Base-by-base conservation (phyloP, 257 asterid genomes). In the Nicotiana tomentosiformis region DNA sequence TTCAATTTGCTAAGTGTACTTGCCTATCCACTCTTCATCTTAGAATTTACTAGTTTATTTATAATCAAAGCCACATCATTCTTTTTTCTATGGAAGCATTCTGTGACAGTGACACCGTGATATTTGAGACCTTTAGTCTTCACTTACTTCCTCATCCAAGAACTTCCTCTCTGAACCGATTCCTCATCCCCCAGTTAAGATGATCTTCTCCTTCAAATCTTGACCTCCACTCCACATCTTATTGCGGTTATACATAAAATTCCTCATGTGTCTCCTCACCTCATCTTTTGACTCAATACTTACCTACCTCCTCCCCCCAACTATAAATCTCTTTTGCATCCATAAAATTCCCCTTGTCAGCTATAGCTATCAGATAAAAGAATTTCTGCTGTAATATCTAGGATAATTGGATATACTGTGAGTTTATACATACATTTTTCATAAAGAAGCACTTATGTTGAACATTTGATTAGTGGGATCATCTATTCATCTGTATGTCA, bases 151-250 rank as follows among this genome's bases (percentile, higher is more conserved):
- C 55, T 68, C 56, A 68, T 37, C 77, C 77, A 68, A 68, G 55
- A 68, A 68, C 77, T 37, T 68, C 77, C 43, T 37, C 43, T 37
- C 43, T 37, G 43, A 23, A 37, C 43, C 43, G 1, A 5, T 37
- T 37, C 43, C 16, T 20, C 77, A 68, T n/a, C 77, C 30, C 32
- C 17, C 43, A 37, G 43, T 37, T 35, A 68, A 68, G 55, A 68
- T 68, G 39, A 68, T 68, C 49, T 68, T 35, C 56, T 37, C 56
- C 55, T 8, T 33, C 26, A 35, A 68, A 53, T 68, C 18, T 68
- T 68, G 77, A 68, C 55, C 77, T 68, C 77, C 77, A 37, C 39
- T 68, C 77, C 55, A 68, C 55, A 35, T 35, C 55, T 68, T 68
- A 68, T 68, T 68, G n/a, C 20, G 30, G 55, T 35, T 37, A 68